Conservation (phyloP, 768 basidiomycete species). For the Kondoa subrosea region DNA sequence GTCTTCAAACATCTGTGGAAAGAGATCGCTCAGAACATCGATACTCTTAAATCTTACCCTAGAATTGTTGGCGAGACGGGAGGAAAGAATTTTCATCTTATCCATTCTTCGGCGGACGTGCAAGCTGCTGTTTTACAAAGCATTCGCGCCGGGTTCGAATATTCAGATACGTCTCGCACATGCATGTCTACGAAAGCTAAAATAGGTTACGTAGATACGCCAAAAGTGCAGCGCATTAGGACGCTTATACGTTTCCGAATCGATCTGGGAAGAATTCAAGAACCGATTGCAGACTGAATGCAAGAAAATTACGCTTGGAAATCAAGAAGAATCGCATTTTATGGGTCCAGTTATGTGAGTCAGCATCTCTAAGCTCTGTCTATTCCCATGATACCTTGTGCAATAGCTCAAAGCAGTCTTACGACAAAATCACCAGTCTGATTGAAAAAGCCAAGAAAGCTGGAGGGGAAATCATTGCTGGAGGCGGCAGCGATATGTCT, state of each 20-base stretch:
- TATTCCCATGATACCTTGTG: slow-evolving; percentile 2
- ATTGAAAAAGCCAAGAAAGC: slow-evolving; percentile 69
- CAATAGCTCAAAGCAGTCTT: slow-evolving; percentile 61
- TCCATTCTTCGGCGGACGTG: slow-evolving; percentile 74
- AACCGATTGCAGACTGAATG: slow-evolving; percentile 43
- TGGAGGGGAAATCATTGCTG: slow-evolving; percentile 76
- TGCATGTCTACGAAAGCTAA: not conserved
- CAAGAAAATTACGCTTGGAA: slow-evolving; percentile 70
- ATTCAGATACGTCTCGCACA: slow-evolving; percentile 49
- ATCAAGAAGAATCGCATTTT: slow-evolving; percentile 57
- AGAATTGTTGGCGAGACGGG: slow-evolving; percentile 54
- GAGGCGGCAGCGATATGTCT: slow-evolving; percentile 60
- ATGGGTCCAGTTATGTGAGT: slow-evolving; percentile 89
- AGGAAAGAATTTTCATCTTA: slow-evolving; percentile 94
- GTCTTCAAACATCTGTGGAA: slow-evolving; percentile 96
- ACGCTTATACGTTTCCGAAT: slow-evolving; percentile 70
- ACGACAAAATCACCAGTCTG: slow-evolving; percentile 66
- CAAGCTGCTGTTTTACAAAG: slow-evolving; percentile 76
- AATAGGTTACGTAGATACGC: slow-evolving; percentile 36
- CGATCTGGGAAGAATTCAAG: slow-evolving; percentile 81
- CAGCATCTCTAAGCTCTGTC: not conserved
- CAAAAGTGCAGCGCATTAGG: slow-evolving; percentile 97
- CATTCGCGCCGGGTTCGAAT: slow-evolving; percentile 82
- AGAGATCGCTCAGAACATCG: slow-evolving; percentile 73
- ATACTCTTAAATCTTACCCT: slow-evolving; percentile 74